Conservation (phyloP, 768 basidiomycete species). For the Scleroderma citrinum region DNA sequence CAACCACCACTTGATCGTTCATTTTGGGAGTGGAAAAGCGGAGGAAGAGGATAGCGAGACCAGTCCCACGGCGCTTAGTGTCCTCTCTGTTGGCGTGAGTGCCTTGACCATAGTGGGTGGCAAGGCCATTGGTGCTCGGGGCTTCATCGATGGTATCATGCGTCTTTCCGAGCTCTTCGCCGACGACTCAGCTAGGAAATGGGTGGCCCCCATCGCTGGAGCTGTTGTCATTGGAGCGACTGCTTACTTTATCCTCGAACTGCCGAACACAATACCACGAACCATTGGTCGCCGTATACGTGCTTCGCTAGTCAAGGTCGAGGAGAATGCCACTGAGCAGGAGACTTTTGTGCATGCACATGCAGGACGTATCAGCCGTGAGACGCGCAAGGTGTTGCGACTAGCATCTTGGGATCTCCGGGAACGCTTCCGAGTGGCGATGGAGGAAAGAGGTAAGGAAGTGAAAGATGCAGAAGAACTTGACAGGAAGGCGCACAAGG, state of each 20-base stretch:
- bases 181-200: constrained; percentile 75
- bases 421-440: constrained; percentile 71
- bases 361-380: constrained; percentile 63
- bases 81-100: constrained; percentile 74
- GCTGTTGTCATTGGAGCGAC: constrained; percentile 66
- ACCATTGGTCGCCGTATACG: constrained; percentile 85
- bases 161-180: constrained; percentile 73
- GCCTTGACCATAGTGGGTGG: constrained; percentile 88
- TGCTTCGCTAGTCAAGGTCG: constrained; percentile 47
- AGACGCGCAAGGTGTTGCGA: constrained; percentile 91
- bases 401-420: constrained; percentile 86
- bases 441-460: constrained; percentile 76
- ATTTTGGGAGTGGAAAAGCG: constrained; percentile 51
- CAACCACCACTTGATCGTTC: constrained; percentile 68
- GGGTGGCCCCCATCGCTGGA: constrained; percentile 84
- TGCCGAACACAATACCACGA: constrained; percentile 83
- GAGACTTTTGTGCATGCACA: constrained; percentile 64
- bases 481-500: constrained; percentile 62
- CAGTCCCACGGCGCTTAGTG: constrained; percentile 55
- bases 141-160: constrained; percentile 71
- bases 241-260: constrained; percentile 78
- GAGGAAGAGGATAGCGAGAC: constrained; percentile 33
- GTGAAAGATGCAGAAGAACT: constrained; percentile 72
- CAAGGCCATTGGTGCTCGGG: constrained; percentile 68
- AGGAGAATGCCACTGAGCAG: constrained; percentile 42